Evolutionary conservation across 2,329 filamentous ascomycete species (phyloP).

Genomic region (Phialophora verrucosa): DNA sequence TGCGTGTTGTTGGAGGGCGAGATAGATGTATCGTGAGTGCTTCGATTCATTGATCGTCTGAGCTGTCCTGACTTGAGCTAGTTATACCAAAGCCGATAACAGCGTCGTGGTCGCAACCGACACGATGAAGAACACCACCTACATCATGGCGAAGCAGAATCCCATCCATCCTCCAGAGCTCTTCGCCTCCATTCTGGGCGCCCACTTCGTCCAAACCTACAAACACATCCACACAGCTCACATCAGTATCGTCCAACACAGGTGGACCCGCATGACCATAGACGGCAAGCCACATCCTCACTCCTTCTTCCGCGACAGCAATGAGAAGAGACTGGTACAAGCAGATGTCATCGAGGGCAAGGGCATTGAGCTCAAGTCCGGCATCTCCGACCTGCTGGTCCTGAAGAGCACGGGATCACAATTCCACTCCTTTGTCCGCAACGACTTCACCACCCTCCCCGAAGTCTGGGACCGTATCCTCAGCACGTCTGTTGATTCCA

Average conservation of each 20-base stretch:
- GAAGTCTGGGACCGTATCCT: slow-evolving; percentile 96
- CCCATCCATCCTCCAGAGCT: slow-evolving; percentile 92
- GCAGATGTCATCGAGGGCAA: slow-evolving; percentile 69
- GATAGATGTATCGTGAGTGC: slow-evolving; percentile 76
- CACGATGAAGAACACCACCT: slow-evolving; percentile 96
- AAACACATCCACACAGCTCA: slow-evolving; percentile 84
- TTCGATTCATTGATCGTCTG: neutral
- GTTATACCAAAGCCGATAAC: slow-evolving; percentile 94
- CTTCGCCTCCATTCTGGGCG: slow-evolving; percentile 81
- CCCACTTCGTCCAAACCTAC: slow-evolving; percentile 89
- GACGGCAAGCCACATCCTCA: slow-evolving; percentile 92
- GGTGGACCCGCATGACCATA: slow-evolving; percentile 87
- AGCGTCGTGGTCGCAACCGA: slow-evolving; percentile 94
- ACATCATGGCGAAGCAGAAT: slow-evolving; percentile 92
- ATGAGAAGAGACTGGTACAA: slow-evolving; percentile 84
- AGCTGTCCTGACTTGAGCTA: slow-evolving; percentile 45
- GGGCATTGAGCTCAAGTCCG: slow-evolving; percentile 76
- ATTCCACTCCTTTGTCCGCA: slow-evolving; percentile 91
- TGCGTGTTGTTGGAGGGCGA: slow-evolving; percentile 90
- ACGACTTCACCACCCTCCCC: slow-evolving; percentile 88
- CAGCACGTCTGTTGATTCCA: slow-evolving; percentile 86
- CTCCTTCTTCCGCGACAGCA: slow-evolving; percentile 88
- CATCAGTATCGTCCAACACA: slow-evolving; percentile 80
- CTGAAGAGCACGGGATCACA: slow-evolving; percentile 96
- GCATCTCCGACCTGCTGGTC: slow-evolving; percentile 81